Conservation (phyloP, 257 asterid genomes). For the Solanum etuberosum region DNA sequence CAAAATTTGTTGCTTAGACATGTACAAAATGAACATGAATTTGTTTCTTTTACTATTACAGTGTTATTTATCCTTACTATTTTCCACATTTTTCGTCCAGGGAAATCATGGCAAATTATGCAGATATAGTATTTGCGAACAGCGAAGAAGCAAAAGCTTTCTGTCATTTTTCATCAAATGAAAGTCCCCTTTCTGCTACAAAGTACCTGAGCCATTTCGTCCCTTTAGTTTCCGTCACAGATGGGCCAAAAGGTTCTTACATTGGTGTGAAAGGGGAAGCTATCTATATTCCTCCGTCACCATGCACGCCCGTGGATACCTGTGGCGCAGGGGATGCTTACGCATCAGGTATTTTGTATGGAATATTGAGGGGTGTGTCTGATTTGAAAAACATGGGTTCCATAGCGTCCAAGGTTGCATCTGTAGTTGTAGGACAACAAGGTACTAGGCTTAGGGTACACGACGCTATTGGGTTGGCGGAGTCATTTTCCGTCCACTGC, state of each 20-base stretch:
- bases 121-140: constrained; percentile 85
- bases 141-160: constrained; percentile 80
- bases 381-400: constrained; percentile 73
- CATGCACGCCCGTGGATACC: constrained; percentile 70
- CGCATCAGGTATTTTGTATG: constrained; percentile 87
- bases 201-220: constrained; percentile 94
- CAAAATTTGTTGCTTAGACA: background rate
- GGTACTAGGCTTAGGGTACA: constrained; percentile 83
- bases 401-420: constrained; percentile 87
- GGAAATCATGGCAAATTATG: constrained; percentile 81
- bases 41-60: background rate
- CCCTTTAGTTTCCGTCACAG: constrained; percentile 91
- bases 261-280: constrained; percentile 91
- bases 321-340: constrained; percentile 99
- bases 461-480: constrained; percentile 57
- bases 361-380: constrained; percentile 50
- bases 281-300: constrained; percentile 80
- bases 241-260: constrained; percentile 87
- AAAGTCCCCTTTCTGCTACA: constrained; percentile 70
- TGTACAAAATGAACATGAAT: background rate
- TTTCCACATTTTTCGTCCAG: constrained; percentile 20
- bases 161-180: constrained; percentile 63
- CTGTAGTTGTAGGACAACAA: constrained; percentile 84
- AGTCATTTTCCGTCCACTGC: constrained; percentile 38
- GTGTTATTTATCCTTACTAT: background rate